Conservation (phyloP, 768 basidiomycete species). For the Kwoniella dendrophila region DNA sequence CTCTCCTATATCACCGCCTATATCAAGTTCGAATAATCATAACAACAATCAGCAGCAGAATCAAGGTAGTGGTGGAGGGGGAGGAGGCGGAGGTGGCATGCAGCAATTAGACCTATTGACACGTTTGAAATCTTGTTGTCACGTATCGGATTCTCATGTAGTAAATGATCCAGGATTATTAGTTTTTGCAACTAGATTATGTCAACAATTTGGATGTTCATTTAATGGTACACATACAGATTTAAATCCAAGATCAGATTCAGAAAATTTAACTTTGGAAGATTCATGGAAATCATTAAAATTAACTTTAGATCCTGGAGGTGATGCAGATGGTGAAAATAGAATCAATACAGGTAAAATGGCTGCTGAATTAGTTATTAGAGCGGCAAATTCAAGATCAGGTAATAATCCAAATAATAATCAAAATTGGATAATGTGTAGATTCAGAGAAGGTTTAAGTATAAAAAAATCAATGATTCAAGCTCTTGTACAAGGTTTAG, state of each 20-base stretch:
- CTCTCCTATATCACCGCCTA: constrained; percentile 23
- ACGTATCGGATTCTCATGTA: constrained; percentile 52
- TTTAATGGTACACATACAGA: constrained; percentile 43
- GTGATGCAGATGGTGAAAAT: constrained; percentile 52
- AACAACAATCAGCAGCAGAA: neutral
- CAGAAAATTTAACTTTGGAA: constrained; percentile 46
- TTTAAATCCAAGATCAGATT: constrained; percentile 21
- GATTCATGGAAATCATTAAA: constrained; percentile 47
- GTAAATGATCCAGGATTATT: constrained; percentile 53
- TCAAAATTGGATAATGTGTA: constrained; percentile 46
- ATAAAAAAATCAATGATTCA: constrained; percentile 44
- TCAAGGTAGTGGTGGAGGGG: too few species aligned
- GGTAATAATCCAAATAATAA: constrained; percentile 12
- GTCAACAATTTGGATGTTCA: constrained; percentile 48
- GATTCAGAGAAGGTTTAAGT: constrained; percentile 48
- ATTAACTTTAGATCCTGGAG: constrained; percentile 44
- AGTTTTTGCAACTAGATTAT: constrained; percentile 53
- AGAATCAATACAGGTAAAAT: constrained; percentile 53
- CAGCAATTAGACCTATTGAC: constrained; percentile 53
- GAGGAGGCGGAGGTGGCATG: too few species aligned
- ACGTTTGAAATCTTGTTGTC: constrained; percentile 52
- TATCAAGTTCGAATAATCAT: neutral
- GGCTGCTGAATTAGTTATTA: constrained; percentile 54
- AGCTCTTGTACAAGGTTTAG: constrained; percentile 45
- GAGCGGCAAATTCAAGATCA: constrained; percentile 34